A percentile compares a stretch with the other conserved stretches of the same genome.
Evolutionary conservation across 345 rosid species (phyloP).

Genomic region (Eutrema japonicum): DNA sequence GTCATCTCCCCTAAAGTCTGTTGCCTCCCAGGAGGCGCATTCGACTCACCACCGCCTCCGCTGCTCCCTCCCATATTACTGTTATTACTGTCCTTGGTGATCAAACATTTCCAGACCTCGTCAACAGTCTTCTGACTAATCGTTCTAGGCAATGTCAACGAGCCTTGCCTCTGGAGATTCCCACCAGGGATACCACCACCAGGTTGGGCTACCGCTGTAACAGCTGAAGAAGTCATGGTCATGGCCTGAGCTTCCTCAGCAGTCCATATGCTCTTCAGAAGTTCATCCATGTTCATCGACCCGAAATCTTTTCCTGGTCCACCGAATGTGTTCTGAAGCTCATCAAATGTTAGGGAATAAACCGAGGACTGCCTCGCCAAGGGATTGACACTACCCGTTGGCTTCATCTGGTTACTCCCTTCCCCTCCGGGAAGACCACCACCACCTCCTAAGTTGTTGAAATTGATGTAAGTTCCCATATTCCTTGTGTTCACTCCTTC

Average conservation of each 20-base stretch:
- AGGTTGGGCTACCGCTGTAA: slow-evolving; percentile 25
- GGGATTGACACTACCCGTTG: slow-evolving; percentile 44
- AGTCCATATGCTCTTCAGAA: slow-evolving; percentile 82
- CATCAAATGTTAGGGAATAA: slow-evolving; percentile 84
- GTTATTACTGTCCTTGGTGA: slow-evolving; percentile 55
- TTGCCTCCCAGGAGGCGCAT: slow-evolving; percentile 57
- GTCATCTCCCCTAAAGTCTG: slow-evolving; percentile 79
- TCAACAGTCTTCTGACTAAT: slow-evolving; percentile 95
- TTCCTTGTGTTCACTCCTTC: slow-evolving; percentile 31
- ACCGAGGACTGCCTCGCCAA: slow-evolving; percentile 77
- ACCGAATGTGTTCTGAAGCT: slow-evolving; percentile 75
- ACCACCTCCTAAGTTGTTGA: slow-evolving; percentile 57
- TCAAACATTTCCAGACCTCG: slow-evolving; percentile 85
- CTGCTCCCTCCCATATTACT: slow-evolving; percentile 44
- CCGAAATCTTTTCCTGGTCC: slow-evolving; percentile 90
- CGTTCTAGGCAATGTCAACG: slow-evolving; percentile 88
- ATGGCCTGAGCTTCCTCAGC: slow-evolving; percentile 83
- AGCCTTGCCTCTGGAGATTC: slow-evolving; percentile 88
- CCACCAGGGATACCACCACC: slow-evolving; percentile 52
- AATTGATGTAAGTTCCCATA: slow-evolving; percentile 70
- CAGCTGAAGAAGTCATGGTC: slow-evolving; percentile 43
- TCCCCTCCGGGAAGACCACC: slow-evolving; percentile 52
- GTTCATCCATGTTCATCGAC: slow-evolving; percentile 98
- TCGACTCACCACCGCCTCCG: slow-evolving; percentile 46
- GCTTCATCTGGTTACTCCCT: slow-evolving; percentile 44